Evolutionary conservation across 164 flowering plant genomes (phyloP).

Genomic region (Tinospora cordifolia): DNA sequence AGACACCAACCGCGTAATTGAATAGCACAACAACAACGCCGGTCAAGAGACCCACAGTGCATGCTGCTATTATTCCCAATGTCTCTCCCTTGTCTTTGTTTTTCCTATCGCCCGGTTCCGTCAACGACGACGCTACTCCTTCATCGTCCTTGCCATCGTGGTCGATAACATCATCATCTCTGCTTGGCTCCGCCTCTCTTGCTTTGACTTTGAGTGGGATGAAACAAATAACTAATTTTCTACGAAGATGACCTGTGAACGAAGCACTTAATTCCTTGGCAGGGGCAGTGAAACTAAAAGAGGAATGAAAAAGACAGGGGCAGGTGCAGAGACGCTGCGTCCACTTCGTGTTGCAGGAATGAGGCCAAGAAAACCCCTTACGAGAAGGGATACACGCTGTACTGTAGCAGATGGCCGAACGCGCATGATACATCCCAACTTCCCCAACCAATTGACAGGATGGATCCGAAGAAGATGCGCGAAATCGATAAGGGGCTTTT

Average conservation of each 20-base stretch:
- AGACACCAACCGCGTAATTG: constrained; percentile 42
- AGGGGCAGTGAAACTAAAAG: neutral
- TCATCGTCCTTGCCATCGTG: neutral
- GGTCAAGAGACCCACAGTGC: constrained; percentile 76
- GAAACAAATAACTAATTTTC: neutral
- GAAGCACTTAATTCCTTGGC: neutral
- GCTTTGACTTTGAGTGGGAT: neutral
- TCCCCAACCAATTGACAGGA: neutral
- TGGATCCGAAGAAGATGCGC: too few relatives aligned
- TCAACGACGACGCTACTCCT: neutral
- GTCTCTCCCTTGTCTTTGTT: constrained; percentile 20
- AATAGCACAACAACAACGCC: constrained; percentile 74
- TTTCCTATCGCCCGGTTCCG: neutral
- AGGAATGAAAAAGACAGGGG: neutral
- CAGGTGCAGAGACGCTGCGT: neutral
- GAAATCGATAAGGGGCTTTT: too few relatives aligned
- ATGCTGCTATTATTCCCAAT: constrained; percentile 49
- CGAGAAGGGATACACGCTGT: neutral
- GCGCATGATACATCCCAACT: neutral
- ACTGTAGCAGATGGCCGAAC: neutral
- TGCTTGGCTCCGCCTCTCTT: neutral
- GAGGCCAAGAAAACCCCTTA: neutral
- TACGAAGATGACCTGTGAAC: neutral
- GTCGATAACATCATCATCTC: too few relatives aligned
- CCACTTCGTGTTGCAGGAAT: neutral